Base-by-base conservation (phyloP, 768 basidiomycete species). In the Coprinopsis sp. region DNA sequence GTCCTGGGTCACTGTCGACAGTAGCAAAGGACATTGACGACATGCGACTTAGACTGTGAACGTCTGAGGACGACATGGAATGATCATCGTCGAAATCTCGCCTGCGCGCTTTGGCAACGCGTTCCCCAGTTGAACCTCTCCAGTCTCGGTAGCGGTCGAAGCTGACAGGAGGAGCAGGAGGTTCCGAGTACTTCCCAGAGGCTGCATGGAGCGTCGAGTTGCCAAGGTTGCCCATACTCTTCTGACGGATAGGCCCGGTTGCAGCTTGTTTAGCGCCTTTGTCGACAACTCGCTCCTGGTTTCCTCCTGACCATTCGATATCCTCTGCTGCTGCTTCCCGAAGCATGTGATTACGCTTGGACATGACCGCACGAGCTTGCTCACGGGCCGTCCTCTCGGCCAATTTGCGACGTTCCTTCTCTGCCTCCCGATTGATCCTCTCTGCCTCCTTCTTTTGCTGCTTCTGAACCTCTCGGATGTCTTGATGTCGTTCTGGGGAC, bases 321-420 rank as follows among this genome's bases (percentile, higher is more conserved):
- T 85, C 78, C 46, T 72, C 68, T 54, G 41, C 29, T 36, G 62
- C 65, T 24, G 71, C 74, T 54, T 81, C 76, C 59, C 78, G 78
- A 56, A 87, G 71, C 64, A 91, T 74, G 54, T 84, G 81, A 50
- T 79, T 83, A 53, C 90, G 85, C 70, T 94, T 95, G 58, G 84
- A 79, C 82, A 94, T 87, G 65, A 95, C 92, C 34, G 90, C 91
- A 45, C 92, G 80, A 14, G 92, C 89, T 64, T 92, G 87, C 57
- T 96, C 93, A 56, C 82, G 80, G 51, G 89, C 82, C 59, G 71
- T 82, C 56, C 80, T 81, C 62, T 84, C 80, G 14, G 77, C 80
- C 51, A 87, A 73, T 46, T 81, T 81, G 52, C 91, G 87, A 51
- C 85, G 82, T 55, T 89, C 87, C 58, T 84, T 79, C 71, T 93